phyloP scores from a whole-genome alignment of 2,329 filamentous ascomycete genomes.

The Achaetomium macrosporum region DNA sequence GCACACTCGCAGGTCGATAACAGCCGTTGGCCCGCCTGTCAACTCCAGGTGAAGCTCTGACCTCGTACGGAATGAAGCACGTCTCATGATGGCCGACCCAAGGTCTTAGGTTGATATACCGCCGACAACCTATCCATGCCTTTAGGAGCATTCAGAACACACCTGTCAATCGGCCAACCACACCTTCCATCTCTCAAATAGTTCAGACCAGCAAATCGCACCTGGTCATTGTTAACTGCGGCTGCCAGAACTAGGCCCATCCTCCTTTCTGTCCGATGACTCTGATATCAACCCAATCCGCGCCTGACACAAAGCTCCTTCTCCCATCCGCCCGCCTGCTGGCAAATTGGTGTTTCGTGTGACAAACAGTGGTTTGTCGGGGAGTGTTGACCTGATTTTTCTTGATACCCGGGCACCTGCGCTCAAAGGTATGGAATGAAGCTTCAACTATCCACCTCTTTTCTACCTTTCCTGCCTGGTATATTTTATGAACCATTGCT shows the following conservation, averaged over 20 bases:
- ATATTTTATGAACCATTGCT: no score
- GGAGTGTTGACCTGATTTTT: background rate
- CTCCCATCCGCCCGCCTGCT: background rate
- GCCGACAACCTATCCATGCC: no score
- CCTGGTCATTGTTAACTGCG: background rate
- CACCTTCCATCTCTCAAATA: background rate
- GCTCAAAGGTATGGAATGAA: no score
- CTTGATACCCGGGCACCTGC: background rate
- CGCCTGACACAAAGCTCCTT: constrained; percentile 11
- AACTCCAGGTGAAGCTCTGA: constrained; percentile 18
- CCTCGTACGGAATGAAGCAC: constrained; percentile 1
- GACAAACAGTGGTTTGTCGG: background rate
- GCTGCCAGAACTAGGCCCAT: background rate
- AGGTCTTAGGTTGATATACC: no score
- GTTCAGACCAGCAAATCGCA: background rate
- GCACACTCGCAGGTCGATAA: constrained; percentile 12
- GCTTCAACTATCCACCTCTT: no score
- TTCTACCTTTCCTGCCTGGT: no score
- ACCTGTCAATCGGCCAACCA: no score
- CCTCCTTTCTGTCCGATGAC: background rate
- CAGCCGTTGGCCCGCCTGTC: constrained; percentile 13
- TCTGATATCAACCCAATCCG: constrained; percentile 14
- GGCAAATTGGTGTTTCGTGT: background rate
- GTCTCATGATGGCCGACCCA: no score
- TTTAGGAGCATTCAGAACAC: no score